Base-by-base conservation (phyloP, 176 grass and related monocot species). In the Luzula sylvatica region DNA sequence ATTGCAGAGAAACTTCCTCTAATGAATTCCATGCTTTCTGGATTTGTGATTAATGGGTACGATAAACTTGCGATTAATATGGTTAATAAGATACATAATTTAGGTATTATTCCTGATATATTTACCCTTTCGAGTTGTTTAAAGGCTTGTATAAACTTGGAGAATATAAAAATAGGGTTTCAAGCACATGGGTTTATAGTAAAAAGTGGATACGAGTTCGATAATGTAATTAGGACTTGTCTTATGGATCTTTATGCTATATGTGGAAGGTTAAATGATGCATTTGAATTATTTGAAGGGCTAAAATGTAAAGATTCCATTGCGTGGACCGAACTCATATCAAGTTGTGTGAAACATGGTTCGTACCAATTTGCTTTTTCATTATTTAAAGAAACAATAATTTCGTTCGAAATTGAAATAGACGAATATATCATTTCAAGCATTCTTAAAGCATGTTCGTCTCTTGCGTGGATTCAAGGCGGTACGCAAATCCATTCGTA, bases 11-110 rank as follows among this genome's bases (percentile, higher is more conserved):
- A 11, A 25, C 22, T 61, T n/a, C 23, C 72, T 3, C 62, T 61
- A 9, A 40, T 59, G 35, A 75, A 75, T 32, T 68, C 72, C 5
- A 61, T 68, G 63, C 27, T 75, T 61, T 72, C 69, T 62, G 69
- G 69, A 30, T 72, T 53, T 41, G 57, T 27, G 50, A 23, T 46
- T 42, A 64, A 72, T 6, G 38, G 69, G 11, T 29, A 72, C 17
- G 15, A 54, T 11, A 43, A 4, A 1, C 35, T 44, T 9, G 69
- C 57, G 9, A 26, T 72, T 38, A 23, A 52, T 62, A 46, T 72
- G 46, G 30, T 72, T 27, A 30, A 15, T 5, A 47, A 63, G n/a
- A 64, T 72, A 24, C 38, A 46, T 25, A 40, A 14, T 25, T 45
- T 30, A 29, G 69, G 69, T n/a, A 43, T 61, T 45, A 20, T 22